A percentile compares a stretch with the other conserved stretches of the same genome.
Evolutionary conservation across 2,329 filamentous ascomycete genomes (phyloP).

Genomic region (Botrytis deweyae): DNA sequence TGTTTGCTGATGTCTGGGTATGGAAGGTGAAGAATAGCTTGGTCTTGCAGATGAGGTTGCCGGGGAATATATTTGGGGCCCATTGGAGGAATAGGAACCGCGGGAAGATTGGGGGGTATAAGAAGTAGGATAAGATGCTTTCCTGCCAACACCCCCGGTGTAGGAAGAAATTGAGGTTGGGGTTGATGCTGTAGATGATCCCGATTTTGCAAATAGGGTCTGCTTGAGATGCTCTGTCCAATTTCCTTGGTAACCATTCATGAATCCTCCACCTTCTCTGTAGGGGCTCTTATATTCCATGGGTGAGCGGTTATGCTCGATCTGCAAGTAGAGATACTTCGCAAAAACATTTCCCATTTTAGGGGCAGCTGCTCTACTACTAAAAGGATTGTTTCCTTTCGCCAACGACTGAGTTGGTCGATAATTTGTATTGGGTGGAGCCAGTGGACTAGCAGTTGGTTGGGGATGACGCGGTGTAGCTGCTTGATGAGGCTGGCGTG

Average conservation of each 20-base stretch:
- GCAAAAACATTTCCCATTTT: conserved; percentile 27
- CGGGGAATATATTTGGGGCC: conserved; percentile 19
- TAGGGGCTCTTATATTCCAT: conserved; percentile 61
- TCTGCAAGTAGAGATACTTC: conserved; percentile 54
- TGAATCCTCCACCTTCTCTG: conserved; percentile 55
- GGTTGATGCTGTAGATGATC: conserved; percentile 17
- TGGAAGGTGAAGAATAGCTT: conserved; percentile 17
- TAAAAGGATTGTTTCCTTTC: conserved; percentile 34
- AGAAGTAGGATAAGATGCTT: neutral
- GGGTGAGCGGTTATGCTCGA: conserved; percentile 58
- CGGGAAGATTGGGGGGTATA: conserved; percentile 7
- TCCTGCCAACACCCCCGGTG: conserved; percentile 5
- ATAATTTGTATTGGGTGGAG: conserved; percentile 27
- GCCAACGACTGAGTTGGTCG: conserved; percentile 25
- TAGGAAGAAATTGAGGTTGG: conserved; percentile 20
- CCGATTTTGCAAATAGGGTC: conserved; percentile 33
- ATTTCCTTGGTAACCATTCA: conserved; percentile 57
- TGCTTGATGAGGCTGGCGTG: conserved; percentile 16
- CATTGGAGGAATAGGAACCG: conserved; percentile 3
- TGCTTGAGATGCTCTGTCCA: conserved; percentile 35
- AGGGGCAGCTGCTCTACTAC: conserved; percentile 26
- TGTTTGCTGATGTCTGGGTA: conserved; percentile 23
- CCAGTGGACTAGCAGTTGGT: conserved; percentile 21
- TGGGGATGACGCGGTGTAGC: conserved; percentile 11
- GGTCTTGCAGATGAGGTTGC: conserved; percentile 9